These are phyloP conservation scores for Plasmodium adleri DNA, from an alignment of 169 alveolate genomes.

Conservation along the genomic window DNA sequence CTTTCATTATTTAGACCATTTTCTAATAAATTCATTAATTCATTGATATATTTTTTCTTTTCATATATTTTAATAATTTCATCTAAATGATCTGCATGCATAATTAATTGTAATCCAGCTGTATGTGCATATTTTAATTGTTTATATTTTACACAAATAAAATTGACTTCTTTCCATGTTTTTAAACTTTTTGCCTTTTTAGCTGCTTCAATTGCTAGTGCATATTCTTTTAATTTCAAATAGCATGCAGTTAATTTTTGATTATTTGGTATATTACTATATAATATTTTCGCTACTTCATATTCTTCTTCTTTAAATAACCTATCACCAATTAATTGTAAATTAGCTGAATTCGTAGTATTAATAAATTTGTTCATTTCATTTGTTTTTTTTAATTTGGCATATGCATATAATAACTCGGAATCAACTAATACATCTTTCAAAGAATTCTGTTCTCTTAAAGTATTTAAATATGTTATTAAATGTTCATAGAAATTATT, in stretches of 20 bases:
- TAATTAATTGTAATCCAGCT: constrained; percentile 96
- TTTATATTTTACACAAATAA: constrained; percentile 92
- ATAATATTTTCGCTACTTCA: constrained; percentile 95
- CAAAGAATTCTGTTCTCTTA: constrained; percentile 78
- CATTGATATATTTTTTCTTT: constrained; percentile 79
- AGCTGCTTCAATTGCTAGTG: constrained; percentile 98
- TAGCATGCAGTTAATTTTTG: constrained; percentile 97
- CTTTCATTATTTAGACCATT: constrained; percentile 84
- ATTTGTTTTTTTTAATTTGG: constrained; percentile 67
- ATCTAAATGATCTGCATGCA: constrained; percentile 98
- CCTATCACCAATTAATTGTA: constrained; percentile 81
- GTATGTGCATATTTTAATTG: constrained; percentile 93
- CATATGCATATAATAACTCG: constrained; percentile 66
- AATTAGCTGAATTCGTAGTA: constrained; percentile 77
- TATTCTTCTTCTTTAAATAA: constrained; percentile 87
- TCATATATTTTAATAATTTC: constrained; percentile 88
- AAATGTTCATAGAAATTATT: constrained; percentile 82
- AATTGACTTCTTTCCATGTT: constrained; percentile 93
- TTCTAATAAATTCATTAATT: constrained; percentile 80
- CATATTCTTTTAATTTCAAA: constrained; percentile 94
- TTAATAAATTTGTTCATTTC: constrained; percentile 75
- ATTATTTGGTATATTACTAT: constrained; percentile 95
- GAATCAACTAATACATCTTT: constrained; percentile 75
- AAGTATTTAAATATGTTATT: constrained; percentile 78
- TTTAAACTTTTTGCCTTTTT: constrained; percentile 98